Base-by-base conservation (phyloP, 2,329 filamentous ascomycete species). In the Lithohypha guttulata region DNA sequence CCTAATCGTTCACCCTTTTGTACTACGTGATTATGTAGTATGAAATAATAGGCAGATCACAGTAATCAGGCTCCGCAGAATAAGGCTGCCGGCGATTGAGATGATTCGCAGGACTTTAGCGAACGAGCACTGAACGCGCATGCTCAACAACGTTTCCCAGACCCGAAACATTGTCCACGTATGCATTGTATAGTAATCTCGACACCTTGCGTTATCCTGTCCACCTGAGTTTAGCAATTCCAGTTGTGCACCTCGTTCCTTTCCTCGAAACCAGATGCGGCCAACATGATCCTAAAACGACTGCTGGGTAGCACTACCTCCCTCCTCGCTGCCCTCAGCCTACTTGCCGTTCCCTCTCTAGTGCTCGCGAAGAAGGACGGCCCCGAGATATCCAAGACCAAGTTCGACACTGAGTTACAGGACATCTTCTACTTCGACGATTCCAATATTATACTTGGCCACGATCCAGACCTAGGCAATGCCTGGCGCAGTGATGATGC, bases 391-490 rank as follows among this genome's bases (percentile, higher is more conserved):
- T 68, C 71, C 45, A 64, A 69, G 43, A 81, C 67, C 38, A 61
- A 71, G 32, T 83, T 95, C 62, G 66, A 81, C 30, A 68, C 77
- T 52, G 61, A 69, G 39, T 83, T 85, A 1, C 57, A 64, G 39
- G 77, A 78, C 56, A 66, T 95, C 49, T 81, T 82, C 63, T 98
- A 94, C 63, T 96, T 98, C 56, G 80, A 91, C 55, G 84, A 89
- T 59, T 87, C 84, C 49, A 80, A 94, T 58, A 75, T 81, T 36
- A 69, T 93, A 43, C 62, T 96, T 31, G 78, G 85, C 55, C 77
- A 81, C 52, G 82, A 93, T 57, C 55, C 66, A 34, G 59, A 69
- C 10, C 70, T 71, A 27, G 69, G 71, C 43, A 76, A 75, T 46
- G 69, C 93, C 36, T 86, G 79, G 60, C 79, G 84, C 44, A 93